phyloP scores from a whole-genome alignment of 352 stramenopile species.

The Globisporangium camurandrum region DNA sequence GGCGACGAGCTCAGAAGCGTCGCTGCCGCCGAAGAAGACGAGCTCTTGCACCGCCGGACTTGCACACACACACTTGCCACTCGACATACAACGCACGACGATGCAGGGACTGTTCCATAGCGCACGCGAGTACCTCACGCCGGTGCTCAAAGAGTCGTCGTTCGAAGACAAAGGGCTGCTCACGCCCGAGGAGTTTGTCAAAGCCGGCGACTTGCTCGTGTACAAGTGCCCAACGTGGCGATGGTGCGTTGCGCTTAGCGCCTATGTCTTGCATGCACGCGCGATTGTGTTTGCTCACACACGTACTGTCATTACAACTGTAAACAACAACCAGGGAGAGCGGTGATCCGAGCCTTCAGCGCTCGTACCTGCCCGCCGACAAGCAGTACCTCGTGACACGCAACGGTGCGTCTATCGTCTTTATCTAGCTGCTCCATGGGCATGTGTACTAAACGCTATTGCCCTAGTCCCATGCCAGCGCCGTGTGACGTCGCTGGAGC shows the following conservation, averaged over 20 bases:
- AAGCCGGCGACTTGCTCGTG: slow-evolving; percentile 92
- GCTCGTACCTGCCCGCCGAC: slow-evolving; percentile 66
- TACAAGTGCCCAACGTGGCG: slow-evolving; percentile 96
- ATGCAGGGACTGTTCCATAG: slow-evolving; percentile 81
- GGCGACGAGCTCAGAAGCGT: too few species aligned
- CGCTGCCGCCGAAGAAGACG: too few species aligned
- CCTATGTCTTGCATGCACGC: not conserved
- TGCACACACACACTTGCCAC: too few species aligned
- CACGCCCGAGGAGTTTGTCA: slow-evolving; percentile 96
- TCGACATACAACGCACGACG: too few species aligned
- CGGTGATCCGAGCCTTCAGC: slow-evolving; percentile 44
- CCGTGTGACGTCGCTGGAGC: slow-evolving; percentile 68
- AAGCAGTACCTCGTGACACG: slow-evolving; percentile 87
- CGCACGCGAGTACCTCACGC: slow-evolving; percentile 84
- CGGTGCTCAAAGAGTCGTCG: slow-evolving; percentile 87
- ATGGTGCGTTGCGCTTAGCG: slow-evolving; percentile 44
- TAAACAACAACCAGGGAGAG: slow-evolving; percentile 52
- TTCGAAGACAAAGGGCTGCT: slow-evolving; percentile 93
- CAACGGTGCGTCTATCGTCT: slow-evolving; percentile 29
- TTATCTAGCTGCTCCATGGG: not conserved
- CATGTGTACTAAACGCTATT: not conserved
- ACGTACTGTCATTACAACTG: not conserved
- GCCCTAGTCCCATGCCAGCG: slow-evolving; percentile 78
- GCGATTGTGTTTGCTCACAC: not conserved
- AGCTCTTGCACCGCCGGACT: too few species aligned